A percentile compares a stretch with the other conserved stretches of the same genome.
These are phyloP conservation scores for Pyrenophora teres DNA, from an alignment of 2,329 filamentous ascomycete species.

Conservation along the genomic window DNA sequence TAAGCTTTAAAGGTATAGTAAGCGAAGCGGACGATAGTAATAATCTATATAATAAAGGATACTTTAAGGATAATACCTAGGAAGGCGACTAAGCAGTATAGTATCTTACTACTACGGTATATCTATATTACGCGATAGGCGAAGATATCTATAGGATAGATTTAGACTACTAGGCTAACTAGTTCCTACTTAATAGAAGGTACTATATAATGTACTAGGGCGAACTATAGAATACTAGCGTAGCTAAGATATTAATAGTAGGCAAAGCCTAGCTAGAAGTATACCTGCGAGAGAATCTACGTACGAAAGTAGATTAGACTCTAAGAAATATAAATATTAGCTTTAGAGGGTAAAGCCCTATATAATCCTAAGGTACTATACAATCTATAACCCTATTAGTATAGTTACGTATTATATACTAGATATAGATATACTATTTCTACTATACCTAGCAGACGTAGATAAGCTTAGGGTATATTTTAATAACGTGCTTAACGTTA, in stretches of 20 bases:
- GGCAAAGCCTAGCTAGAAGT: neutral
- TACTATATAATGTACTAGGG: neutral
- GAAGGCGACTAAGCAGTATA: neutral
- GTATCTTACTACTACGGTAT: neutral
- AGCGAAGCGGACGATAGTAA: neutral
- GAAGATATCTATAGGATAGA: neutral
- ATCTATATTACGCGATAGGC: neutral
- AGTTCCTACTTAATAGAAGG: neutral
- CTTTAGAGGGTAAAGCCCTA: neutral
- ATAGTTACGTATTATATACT: neutral
- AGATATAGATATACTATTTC: neutral
- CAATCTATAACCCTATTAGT: neutral
- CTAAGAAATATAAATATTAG: neutral
- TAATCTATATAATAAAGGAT: neutral
- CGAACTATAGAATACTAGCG: neutral
- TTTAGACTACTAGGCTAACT: neutral
- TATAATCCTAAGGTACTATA: neutral
- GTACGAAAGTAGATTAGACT: neutral
- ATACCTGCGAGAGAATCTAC: neutral
- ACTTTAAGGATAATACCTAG: neutral
- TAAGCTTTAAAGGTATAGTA: neutral
- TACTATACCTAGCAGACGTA: neutral
- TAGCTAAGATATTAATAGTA: neutral
- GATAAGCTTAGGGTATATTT: neutral
- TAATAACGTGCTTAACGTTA: constrained; percentile 1